Evolutionary conservation across 495 filamentous ascomycete species (phyloP).

Genomic region (Daldinia grandis): DNA sequence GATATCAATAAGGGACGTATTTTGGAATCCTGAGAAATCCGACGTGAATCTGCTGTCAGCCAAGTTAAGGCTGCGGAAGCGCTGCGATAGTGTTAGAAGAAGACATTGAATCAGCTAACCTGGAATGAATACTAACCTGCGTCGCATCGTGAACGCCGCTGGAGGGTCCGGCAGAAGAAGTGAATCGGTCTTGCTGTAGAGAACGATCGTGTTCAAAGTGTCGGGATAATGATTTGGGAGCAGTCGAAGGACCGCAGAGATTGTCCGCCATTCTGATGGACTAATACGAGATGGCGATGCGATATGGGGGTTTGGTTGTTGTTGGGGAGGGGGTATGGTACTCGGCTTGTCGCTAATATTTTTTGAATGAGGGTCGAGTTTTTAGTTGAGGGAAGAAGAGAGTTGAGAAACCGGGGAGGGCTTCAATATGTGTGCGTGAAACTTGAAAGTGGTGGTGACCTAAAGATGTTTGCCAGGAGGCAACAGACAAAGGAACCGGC

Average conservation of each 20-base stretch:
- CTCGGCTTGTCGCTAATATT: neutral
- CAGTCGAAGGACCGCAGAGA: slow-evolving; percentile 33
- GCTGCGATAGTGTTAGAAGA: neutral
- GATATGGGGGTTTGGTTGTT: neutral
- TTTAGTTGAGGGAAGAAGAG: neutral
- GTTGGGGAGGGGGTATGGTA: neutral
- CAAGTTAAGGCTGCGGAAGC: neutral
- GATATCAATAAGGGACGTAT: neutral
- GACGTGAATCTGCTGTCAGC: neutral
- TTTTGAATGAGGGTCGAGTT: neutral
- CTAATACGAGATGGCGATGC: neutral
- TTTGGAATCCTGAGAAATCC: neutral
- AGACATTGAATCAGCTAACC: neutral
- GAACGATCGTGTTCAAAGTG: slow-evolving; percentile 80
- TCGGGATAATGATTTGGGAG: slow-evolving; percentile 83
- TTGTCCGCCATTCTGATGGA: slow-evolving; percentile 10
- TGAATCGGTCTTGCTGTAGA: slow-evolving; percentile 77
- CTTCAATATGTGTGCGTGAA: neutral
- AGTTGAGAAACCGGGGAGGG: neutral
- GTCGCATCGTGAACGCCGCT: neutral
- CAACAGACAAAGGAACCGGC: neutral
- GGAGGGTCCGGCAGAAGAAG: slow-evolving; percentile 40
- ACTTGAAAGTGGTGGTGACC: neutral
- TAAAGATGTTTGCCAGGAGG: neutral
- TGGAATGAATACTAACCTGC: slow-evolving; percentile 1